Percentiles rank a stretch among this genome's conserved stretches.
These are phyloP conservation scores for Candida cerambycidarum DNA, from an alignment of 805 yeast species.

Conservation along the genomic window DNA sequence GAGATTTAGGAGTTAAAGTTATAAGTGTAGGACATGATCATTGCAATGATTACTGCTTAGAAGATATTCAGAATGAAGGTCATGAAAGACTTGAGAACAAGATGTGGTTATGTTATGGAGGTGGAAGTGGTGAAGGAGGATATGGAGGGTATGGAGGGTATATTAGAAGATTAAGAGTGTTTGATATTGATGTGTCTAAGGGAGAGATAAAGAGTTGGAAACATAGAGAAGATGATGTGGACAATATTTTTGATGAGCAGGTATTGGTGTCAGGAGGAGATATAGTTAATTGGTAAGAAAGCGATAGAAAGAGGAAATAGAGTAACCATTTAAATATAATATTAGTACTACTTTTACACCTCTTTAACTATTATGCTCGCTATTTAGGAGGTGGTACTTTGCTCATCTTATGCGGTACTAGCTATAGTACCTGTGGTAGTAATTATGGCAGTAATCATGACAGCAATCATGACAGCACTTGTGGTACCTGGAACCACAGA, in stretches of 20 bases:
- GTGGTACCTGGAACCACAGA: too few relatives aligned
- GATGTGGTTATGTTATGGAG: conserved; percentile 87
- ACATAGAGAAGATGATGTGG: conserved; percentile 52
- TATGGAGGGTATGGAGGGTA: conserved; percentile 94
- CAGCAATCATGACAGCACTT: too few relatives aligned
- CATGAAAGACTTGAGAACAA: conserved; percentile 16
- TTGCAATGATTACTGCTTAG: conserved; percentile 85
- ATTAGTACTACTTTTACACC: too few relatives aligned
- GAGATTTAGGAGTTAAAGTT: conserved; percentile 68
- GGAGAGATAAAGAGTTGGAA: conserved; percentile 68
- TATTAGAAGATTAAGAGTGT: conserved; percentile 74
- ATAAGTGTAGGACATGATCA: conserved; percentile 93
- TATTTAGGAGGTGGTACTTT: too few relatives aligned
- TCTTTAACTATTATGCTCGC: too few relatives aligned
- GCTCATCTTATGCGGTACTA: too few relatives aligned
- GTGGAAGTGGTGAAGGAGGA: conserved; percentile 89
- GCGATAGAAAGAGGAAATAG: too few relatives aligned
- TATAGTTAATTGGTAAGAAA: conserved; percentile 23
- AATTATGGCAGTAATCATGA: too few relatives aligned
- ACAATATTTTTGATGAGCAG: conserved; percentile 49
- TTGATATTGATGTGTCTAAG: conserved; percentile 55
- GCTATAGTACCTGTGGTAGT: too few relatives aligned
- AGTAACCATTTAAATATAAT: too few relatives aligned
- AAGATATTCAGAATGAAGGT: conserved; percentile 36
- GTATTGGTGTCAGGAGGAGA: conserved; percentile 47